These are phyloP conservation scores for Mycena sp. DNA, from an alignment of 1,284 basidiomycete species.

Conservation along the genomic window DNA sequence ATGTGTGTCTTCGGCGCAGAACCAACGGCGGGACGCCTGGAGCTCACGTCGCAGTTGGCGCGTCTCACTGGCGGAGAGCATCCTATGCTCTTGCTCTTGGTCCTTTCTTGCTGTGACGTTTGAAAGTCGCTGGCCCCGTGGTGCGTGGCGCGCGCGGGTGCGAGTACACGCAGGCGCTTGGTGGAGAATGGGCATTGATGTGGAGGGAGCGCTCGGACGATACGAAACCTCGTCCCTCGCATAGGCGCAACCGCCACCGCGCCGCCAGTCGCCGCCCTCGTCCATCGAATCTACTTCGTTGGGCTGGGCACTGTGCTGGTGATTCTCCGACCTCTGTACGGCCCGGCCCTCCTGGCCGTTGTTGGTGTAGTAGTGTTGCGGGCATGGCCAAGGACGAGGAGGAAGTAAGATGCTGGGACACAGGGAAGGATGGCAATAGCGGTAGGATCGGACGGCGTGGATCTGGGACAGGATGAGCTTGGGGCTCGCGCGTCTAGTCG, in stretches of 20 bases:
- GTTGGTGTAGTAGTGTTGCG: neutral
- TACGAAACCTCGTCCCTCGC: neutral
- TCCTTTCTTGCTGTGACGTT: neutral
- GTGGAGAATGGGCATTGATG: neutral
- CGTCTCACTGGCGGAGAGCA: neutral
- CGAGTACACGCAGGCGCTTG: neutral
- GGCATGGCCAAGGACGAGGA: neutral
- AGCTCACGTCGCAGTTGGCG: neutral
- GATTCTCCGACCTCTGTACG: neutral
- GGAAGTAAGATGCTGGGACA: neutral
- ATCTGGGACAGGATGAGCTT: neutral
- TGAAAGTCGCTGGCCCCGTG: neutral
- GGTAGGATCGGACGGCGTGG: neutral
- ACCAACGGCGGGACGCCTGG: neutral
- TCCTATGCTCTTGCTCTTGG: neutral
- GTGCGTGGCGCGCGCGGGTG: neutral
- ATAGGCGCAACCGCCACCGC: neutral
- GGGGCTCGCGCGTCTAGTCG: neutral
- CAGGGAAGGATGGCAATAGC: neutral
- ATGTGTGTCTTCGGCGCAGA: neutral
- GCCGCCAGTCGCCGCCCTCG: neutral
- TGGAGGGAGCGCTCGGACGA: neutral
- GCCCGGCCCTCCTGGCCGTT: neutral
- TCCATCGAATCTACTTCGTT: neutral
- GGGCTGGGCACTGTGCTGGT: neutral